Base-by-base conservation (phyloP, 352 stramenopile genomes). In the Globisporangium nodosum region DNA sequence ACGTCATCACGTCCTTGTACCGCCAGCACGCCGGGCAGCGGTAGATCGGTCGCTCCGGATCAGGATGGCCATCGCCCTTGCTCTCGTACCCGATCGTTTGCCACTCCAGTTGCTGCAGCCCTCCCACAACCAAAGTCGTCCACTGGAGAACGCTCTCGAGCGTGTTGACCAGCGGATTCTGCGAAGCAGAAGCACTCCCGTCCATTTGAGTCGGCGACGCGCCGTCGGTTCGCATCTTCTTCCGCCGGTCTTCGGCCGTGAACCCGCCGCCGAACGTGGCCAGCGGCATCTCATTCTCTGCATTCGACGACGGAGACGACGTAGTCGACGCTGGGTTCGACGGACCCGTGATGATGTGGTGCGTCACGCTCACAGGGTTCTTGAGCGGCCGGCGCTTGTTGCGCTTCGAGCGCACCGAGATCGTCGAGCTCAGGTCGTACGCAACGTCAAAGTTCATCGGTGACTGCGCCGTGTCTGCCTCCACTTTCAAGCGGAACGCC, bases 401-500 rank as follows among this genome's bases (percentile, higher is more conserved):
- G 58, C 93, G 88, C 76, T 98, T 98, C 1, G 89, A 98, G 49
- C 91, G 86, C 31, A 98, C 90, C 1, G 90, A 93, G 49, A 98
- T 97, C 40, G 90, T 81, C 27, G 85, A 96, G 58, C 85, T 98
- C 18, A 93, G 78, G 59, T 92, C 90, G 56, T 82, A 92, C 35
- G 88, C 90, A 35, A 98, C 87, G 57, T 97, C 88, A 64, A 92
- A 91, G 61, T 90, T 87, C 59, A 91, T 86, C 1, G 84, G 84
- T 15, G 79, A 90, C 62, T 97, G 83, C 11, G 87, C 71, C 18
- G 89, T 96, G 64, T 97, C 91, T 0, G 93, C 75, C 60, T 93
- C 87, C 11, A 98, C 83, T 59, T 97, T 87, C 30, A 98, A 71
- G 8, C 83, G 74, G 66, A 98, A 98, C 8, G 85, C 84, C 69